Evolutionary conservation across 192 early-diverging fungal genomes (phyloP).

Genomic region (Backusella australiensis): DNA sequence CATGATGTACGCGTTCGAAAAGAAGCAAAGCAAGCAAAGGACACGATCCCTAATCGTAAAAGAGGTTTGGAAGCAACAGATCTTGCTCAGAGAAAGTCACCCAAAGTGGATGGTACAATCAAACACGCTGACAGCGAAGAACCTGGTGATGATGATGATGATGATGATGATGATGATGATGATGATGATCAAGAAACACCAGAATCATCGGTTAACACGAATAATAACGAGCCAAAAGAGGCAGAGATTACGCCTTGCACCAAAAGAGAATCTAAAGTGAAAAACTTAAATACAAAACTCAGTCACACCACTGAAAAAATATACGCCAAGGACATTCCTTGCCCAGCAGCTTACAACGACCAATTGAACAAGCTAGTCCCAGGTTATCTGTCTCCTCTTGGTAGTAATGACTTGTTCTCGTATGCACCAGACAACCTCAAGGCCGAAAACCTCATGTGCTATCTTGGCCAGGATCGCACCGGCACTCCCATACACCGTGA

Average conservation of each 20-base stretch:
- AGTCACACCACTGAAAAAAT: neutral
- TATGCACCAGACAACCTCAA: constrained; percentile 14
- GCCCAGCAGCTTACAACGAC: constrained; percentile 14
- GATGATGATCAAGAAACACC: neutral
- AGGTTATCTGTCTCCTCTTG: constrained; percentile 19
- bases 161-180: neutral
- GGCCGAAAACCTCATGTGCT: constrained; percentile 36
- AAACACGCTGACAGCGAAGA: neutral
- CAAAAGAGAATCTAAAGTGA: neutral
- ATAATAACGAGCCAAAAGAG: neutral
- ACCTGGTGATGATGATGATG: neutral
- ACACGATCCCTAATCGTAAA: neutral
- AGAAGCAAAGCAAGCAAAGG: neutral
- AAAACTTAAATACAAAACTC: neutral
- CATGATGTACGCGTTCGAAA: neutral
- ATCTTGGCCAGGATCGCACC: constrained; percentile 26
- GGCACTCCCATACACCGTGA: constrained; percentile 26
- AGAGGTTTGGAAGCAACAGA: neutral
- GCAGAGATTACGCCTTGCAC: neutral
- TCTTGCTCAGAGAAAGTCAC: neutral
- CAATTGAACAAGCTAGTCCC: constrained; percentile 13
- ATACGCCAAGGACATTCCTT: constrained; percentile 30
- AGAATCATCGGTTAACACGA: neutral
- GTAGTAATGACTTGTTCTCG: constrained; percentile 19
- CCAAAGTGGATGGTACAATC: neutral